Evolutionary conservation across 2,329 filamentous ascomycete genomes (phyloP).

Genomic region (Orbilia oligospora): DNA sequence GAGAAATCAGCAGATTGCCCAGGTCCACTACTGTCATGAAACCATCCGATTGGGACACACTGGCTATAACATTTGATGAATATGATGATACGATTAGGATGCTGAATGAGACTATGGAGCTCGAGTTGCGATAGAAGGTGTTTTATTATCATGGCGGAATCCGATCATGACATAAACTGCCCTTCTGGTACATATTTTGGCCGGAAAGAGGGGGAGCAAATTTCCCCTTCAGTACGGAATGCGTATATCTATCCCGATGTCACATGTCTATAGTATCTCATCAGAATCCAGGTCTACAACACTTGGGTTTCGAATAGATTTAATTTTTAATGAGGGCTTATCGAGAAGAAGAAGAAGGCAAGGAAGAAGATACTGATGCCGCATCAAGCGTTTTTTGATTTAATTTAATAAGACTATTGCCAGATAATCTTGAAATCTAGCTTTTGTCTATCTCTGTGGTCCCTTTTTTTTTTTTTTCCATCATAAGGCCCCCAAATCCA

Average conservation of each 20-base stretch:
- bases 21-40: constrained; percentile 54
- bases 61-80: constrained; percentile 43
- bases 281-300: background rate
- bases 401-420: background rate
- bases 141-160: background rate
- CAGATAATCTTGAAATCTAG: constrained; percentile 17
- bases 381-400: constrained; percentile 17
- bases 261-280: constrained; percentile 12
- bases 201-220: background rate
- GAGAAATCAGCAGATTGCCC: constrained; percentile 65
- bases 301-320: background rate
- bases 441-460: constrained; percentile 21
- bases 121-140: constrained; percentile 48
- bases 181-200: constrained; percentile 36
- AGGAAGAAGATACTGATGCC: constrained; percentile 4
- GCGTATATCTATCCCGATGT: constrained; percentile 8
- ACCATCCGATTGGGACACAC: constrained; percentile 32
- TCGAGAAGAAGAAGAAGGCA: background rate
- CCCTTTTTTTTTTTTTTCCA: background rate
- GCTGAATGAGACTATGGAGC: constrained; percentile 56
- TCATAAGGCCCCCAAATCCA: constrained; percentile 6
- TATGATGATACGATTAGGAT: constrained; percentile 59
- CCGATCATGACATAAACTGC: background rate
- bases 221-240: constrained; percentile 8
- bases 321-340: background rate